Evolutionary conservation across 257 asterid species (phyloP), one percentile per base, ranked within the genome.

Genomic region (Solanum gracilifrons): DNA sequence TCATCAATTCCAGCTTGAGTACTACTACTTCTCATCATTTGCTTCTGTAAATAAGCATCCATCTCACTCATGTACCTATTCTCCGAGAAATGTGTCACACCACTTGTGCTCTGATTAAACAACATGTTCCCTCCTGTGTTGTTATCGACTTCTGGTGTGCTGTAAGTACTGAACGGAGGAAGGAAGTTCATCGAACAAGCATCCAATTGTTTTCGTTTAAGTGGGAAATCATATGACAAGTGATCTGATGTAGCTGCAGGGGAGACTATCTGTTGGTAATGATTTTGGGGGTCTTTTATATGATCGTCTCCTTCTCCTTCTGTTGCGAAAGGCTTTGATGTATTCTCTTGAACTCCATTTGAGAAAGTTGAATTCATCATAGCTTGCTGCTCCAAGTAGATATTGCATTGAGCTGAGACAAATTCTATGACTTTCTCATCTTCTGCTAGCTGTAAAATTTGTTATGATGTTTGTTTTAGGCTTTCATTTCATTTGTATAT

Each of bases 391-490:
- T 95, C 94, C 43, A 93, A 36, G 86, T 90, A 88, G 27, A 91
- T 89, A 88, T 85, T 93, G 93, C 91, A 91, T 71, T 94, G 95
- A 39, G 93, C 87, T 87, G 90, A 88, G 72, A 96, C 87, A 32
- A 92, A 93, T 37, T 95, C 94, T 79, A 93, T 82, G 41, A 94
- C 91, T 71, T 93, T 90, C 29, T 88, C 93, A 91, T 96, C 98
- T 89, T 96, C 96, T 68, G 93, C 89, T 39, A 93, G 93, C 98
- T 95, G 88, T 41, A 89, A 89, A 66, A 15, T 74, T 73, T 73
- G 82, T 2, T 21, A 79, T 46, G 39, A 13, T 15, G 84, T 79
- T 46, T 27, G 13, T 18, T 43, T 46, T 43, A 79, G 66, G 85
- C 27, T 80, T 46, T 48, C 16, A 39, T 80, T 46, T 48, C 16